Base-by-base conservation (phyloP, 148 eudicot species). In the Nyssa sinensis region DNA sequence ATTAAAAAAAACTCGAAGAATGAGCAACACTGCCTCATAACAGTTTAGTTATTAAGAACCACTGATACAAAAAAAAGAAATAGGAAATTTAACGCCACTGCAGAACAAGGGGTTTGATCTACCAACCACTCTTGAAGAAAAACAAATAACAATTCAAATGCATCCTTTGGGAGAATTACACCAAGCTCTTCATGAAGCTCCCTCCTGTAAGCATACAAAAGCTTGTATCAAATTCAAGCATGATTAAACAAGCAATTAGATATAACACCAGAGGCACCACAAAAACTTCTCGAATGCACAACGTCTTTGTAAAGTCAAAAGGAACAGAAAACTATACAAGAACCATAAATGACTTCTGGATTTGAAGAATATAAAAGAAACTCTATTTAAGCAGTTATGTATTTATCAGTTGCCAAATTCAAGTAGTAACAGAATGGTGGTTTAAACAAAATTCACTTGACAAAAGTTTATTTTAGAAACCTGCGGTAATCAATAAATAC, bases 111-210 rank as follows among this genome's bases (percentile, higher is more conserved):
- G 29, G 16, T 21, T 64, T 69, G 7, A 53, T 62, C 37, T 31
- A 86, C 92, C 19, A 78, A 95, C 98, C 92, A 79, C 82, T 95
- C 92, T 71, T 88, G 80, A 17, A 92, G 81, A 64, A 81, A 89
- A 78, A 88, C 79, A 58, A 90, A 95, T 25, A 95, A 58, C 73
- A 87, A 70, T 78, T 95, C 98, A 81, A 95, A 95, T 69, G 98
- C 98, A 81, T 95, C 96, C 79, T 84, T 87, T 25, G 97, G 97
- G 73, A 95, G 96, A 67, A 75, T 73, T 60, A 95, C 70, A 53
- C 98, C 98, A 62, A 95, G 94, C 86, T 95, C 98, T 83, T 95
- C 98, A 51, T 87, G 90, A 81, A 95, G 98, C 84, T 95, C 98
- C 83, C 97, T 89, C 86, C 98, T 95, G 88, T 76, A 83, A 85